Conservation (phyloP, 345 rosid species). For the Salix dunnii region DNA sequence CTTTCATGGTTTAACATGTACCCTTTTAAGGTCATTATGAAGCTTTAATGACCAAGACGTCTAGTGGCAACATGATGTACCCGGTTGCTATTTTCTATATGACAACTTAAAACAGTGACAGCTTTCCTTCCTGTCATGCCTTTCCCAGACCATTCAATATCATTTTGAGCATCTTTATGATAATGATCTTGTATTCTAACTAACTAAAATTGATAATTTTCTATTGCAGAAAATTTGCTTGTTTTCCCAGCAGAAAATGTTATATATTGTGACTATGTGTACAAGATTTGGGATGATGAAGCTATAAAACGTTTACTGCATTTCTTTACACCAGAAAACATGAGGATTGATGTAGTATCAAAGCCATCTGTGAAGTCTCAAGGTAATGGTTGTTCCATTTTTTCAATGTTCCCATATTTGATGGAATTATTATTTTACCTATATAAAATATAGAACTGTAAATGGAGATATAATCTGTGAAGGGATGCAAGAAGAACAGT, state of each 20-base stretch:
- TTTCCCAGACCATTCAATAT: too few species aligned
- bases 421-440: neutral
- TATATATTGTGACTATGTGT: conserved; percentile 74
- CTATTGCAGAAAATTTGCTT: conserved; percentile 73
- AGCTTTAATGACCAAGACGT: too few species aligned
- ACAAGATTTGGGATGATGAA: conserved; percentile 83
- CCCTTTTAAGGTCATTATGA: too few species aligned
- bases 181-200: neutral
- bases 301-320: conserved; percentile 53
- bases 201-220: conserved; percentile 7
- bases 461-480: too few species aligned
- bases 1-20: too few species aligned
- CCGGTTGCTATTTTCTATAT: too few species aligned
- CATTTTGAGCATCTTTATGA: neutral
- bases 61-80: too few species aligned
- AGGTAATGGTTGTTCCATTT: conserved; percentile 38
- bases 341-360: conserved; percentile 93
- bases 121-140: too few species aligned
- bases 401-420: neutral
- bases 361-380: conserved; percentile 53
- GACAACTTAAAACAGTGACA: too few species aligned
- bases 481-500: too few species aligned
- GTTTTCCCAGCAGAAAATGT: conserved; percentile 82
- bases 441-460: neutral
- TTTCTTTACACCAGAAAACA: conserved; percentile 75